Evolutionary conservation across 2,329 filamentous ascomycete species (phyloP), one percentile per base, ranked within the genome.

Genomic region (Ophiocordyceps unilateralis): DNA sequence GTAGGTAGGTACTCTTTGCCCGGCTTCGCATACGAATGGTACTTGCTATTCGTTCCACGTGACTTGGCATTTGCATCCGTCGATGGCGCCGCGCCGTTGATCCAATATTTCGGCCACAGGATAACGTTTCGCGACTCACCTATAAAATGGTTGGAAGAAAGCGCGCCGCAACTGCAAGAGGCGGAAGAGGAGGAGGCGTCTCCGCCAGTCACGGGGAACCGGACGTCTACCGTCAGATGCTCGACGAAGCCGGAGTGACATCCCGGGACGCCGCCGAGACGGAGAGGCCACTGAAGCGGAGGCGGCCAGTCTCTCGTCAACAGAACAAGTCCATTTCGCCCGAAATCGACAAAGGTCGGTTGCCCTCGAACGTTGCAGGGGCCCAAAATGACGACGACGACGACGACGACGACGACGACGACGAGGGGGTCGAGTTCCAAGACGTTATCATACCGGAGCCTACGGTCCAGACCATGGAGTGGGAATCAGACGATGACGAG

Each of bases 391-490:
- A 24, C 48, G 51, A 0, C 0, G 59, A 58, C 1, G 60, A 58
- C 1, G 58, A 64, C 1, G 62, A 66, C 0, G 60, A 58, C 1
- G 60, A 58, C 2, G 59, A 64, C 1, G 62, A 66, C 3, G 66
- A 66, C 4, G 65, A 67, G 3, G 58, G 61, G 12, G 44, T 67
- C 20, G 63, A 69, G 38, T 72, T 74, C 48, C 63, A 73, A 46
- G 70, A 74, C 50, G 67, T 74, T 1, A 49, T 55, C 4, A 49
- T 72, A 3, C 70, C 71, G 1, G 48, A 58, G 14, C 62, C 69
- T 0, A 70, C 63, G 0, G 49, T 72, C 17, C 71, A 76, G 51
- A 75, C 70, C 1, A 60, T 72, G 43, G 62, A 67, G 39, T 54
- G 63, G 43, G 67, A 70, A 28, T 68, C 66, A 0, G 69, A 69